Percentiles rank a stretch among this genome's conserved stretches.
Evolutionary conservation across 2,329 filamentous ascomycete species (phyloP).

Genomic region (Aspergillus clavatus): DNA sequence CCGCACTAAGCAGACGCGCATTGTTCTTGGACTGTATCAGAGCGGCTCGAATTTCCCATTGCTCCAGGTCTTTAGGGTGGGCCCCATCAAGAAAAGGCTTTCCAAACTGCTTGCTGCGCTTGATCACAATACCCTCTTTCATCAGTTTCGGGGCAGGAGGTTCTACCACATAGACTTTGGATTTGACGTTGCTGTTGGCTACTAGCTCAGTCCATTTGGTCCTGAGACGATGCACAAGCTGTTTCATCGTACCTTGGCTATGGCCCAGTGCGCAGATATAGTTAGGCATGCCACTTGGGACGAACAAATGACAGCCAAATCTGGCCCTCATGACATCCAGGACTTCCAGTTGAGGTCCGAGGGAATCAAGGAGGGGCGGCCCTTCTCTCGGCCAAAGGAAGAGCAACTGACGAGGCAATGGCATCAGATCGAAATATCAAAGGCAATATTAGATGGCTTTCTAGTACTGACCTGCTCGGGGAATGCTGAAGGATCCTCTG

Average conservation of each 20-base stretch:
- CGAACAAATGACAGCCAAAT: constrained; percentile 39
- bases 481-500: constrained; percentile 18
- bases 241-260: constrained; percentile 31
- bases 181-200: constrained; percentile 24
- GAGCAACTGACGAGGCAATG: constrained; percentile 23
- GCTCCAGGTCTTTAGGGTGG: constrained; percentile 12
- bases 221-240: constrained; percentile 29
- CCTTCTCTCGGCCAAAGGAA: constrained; percentile 46
- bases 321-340: constrained; percentile 43
- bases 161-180: constrained; percentile 33
- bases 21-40: constrained; percentile 28
- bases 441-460: neutral
- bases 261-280: constrained; percentile 31
- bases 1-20: constrained; percentile 23
- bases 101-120: constrained; percentile 14
- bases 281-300: constrained; percentile 25
- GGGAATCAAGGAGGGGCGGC: constrained; percentile 34
- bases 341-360: constrained; percentile 41
- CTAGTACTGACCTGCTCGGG: constrained; percentile 22
- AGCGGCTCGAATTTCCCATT: constrained; percentile 19
- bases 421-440: neutral
- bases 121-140: constrained; percentile 23
- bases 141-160: constrained; percentile 19
- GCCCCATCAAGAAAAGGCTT: constrained; percentile 21
- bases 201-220: constrained; percentile 27